Conservation (phyloP, 2,329 filamentous ascomycete genomes). For the Aureobasidium sp. region DNA sequence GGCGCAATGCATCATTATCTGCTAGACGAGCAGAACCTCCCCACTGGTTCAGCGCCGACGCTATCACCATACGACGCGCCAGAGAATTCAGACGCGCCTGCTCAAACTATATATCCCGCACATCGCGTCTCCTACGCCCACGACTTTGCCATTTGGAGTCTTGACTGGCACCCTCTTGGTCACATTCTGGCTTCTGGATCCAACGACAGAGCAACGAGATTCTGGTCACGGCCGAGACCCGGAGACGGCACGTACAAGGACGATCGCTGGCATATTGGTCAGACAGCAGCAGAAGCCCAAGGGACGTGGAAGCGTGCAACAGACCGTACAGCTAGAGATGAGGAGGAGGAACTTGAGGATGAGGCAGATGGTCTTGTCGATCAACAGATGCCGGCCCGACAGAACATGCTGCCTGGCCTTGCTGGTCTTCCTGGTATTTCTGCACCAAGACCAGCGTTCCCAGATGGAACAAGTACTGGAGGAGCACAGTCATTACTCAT, state of each 20-base stretch:
- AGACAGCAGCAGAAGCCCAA: slow-evolving; percentile 83
- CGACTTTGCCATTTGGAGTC: slow-evolving; percentile 91
- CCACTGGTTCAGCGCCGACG: slow-evolving; percentile 60
- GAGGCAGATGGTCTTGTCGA: slow-evolving; percentile 89
- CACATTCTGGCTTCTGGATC: slow-evolving; percentile 93
- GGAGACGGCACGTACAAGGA: slow-evolving; percentile 79
- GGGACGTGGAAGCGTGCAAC: slow-evolving; percentile 94
- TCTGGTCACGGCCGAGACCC: slow-evolving; percentile 87
- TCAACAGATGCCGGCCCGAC: slow-evolving; percentile 66
- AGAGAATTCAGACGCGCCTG: slow-evolving; percentile 69
- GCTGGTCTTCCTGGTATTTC: slow-evolving; percentile 47
- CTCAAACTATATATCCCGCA: slow-evolving; percentile 86
- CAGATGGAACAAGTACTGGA: slow-evolving; percentile 38
- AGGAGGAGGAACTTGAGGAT: slow-evolving; percentile 89
- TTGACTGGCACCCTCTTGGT: slow-evolving; percentile 95
- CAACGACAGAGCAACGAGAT: slow-evolving; percentile 92
- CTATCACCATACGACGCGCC: slow-evolving; percentile 77
- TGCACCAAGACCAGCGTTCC: slow-evolving; percentile 24
- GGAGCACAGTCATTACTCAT: slow-evolving; percentile 27
- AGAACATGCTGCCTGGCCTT: slow-evolving; percentile 54
- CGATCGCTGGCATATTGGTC: slow-evolving; percentile 91
- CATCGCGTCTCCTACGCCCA: slow-evolving; percentile 83
- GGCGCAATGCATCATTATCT: slow-evolving; percentile 89
- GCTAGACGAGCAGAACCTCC: slow-evolving; percentile 88
- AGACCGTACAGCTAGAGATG: slow-evolving; percentile 79